Conservation (phyloP, 1,284 basidiomycete species). For the Microbotryum lychnidis-dioicae region DNA sequence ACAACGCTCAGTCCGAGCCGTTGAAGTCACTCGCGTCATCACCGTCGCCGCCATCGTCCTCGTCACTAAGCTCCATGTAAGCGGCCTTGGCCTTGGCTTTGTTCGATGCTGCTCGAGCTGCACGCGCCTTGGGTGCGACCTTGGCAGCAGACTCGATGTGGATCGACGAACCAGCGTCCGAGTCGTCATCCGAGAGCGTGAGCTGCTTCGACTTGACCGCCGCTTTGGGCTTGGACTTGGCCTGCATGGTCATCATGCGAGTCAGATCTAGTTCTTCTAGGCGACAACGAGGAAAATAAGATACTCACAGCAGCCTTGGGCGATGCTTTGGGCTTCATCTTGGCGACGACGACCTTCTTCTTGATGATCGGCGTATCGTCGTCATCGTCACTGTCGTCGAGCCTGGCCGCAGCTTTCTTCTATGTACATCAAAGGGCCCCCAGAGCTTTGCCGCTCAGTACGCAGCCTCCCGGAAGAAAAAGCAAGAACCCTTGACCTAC, state of each 20-base stretch:
- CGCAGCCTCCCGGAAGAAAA: too few relatives aligned
- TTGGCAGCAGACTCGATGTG: too few relatives aligned
- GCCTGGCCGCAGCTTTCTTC: conserved; percentile 2
- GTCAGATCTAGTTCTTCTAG: conserved; percentile 37
- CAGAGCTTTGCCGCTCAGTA: background rate
- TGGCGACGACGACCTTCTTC: conserved; percentile 40
- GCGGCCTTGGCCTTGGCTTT: too few relatives aligned
- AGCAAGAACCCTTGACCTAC: too few relatives aligned
- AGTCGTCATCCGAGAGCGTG: conserved; percentile 13
- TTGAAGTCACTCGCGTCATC: too few relatives aligned
- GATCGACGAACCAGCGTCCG: background rate
- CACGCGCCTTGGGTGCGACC: too few relatives aligned
- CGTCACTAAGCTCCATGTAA: too few relatives aligned
- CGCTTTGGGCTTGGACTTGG: conserved; percentile 41
- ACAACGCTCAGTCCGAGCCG: too few relatives aligned
- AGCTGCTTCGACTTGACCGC: conserved; percentile 48
- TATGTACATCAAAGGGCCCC: background rate
- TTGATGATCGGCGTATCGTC: conserved; percentile 14
- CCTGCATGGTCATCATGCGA: conserved; percentile 41
- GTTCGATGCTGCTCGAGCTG: too few relatives aligned
- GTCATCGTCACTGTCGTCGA: conserved; percentile 34
- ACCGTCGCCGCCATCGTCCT: too few relatives aligned
- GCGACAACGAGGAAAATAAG: conserved; percentile 36
- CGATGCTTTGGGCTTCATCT: conserved; percentile 36
- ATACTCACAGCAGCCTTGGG: background rate